A percentile compares a stretch with the other conserved stretches of the same genome.
Conservation (phyloP, 2,329 filamentous ascomycete species). For the Cercospora sojina region DNA sequence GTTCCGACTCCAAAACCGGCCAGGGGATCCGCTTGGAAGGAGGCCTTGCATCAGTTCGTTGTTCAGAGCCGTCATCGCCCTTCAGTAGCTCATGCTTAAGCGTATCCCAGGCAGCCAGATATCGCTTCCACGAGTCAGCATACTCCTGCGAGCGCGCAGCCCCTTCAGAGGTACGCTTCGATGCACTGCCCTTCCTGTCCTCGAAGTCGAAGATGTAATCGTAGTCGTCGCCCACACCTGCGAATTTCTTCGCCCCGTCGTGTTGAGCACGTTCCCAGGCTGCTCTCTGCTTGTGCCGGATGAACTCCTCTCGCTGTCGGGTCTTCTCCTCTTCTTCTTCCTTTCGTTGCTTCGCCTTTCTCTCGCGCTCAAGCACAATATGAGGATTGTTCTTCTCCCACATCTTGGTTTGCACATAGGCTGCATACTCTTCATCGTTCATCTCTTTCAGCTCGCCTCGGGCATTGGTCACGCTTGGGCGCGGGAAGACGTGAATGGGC, state of each 20-base stretch:
- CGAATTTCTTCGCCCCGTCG: conserved; percentile 44
- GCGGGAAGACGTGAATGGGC: conserved; percentile 81
- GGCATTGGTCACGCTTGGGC: conserved; percentile 57
- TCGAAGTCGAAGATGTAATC: conserved; percentile 28
- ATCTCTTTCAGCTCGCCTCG: conserved; percentile 71
- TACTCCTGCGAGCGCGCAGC: conserved; percentile 26
- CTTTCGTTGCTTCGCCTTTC: conserved; percentile 54
- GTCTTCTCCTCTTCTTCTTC: conserved; percentile 47
- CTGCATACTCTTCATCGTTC: conserved; percentile 88
- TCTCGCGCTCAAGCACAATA: conserved; percentile 71
- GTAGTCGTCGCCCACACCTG: conserved; percentile 50
- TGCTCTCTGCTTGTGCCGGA: conserved; percentile 41
- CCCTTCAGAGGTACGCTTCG: conserved; percentile 11
- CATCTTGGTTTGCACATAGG: conserved; percentile 83
- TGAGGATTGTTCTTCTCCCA: conserved; percentile 93
- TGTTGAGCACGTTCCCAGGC: conserved; percentile 34
- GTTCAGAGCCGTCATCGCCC: neutral
- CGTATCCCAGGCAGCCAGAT: conserved; percentile 34
- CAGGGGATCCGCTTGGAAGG: conserved; percentile 57
- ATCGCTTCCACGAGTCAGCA: conserved; percentile 31
- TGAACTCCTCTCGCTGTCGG: conserved; percentile 41
- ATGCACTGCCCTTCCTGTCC: conserved; percentile 13
- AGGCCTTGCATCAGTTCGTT: conserved; percentile 12
- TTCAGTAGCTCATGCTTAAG: conserved; percentile 32
- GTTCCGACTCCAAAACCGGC: conserved; percentile 66